Evolutionary conservation across 2,329 filamentous ascomycete genomes (phyloP).

Genomic region (Neophaeococcomyces aloes): DNA sequence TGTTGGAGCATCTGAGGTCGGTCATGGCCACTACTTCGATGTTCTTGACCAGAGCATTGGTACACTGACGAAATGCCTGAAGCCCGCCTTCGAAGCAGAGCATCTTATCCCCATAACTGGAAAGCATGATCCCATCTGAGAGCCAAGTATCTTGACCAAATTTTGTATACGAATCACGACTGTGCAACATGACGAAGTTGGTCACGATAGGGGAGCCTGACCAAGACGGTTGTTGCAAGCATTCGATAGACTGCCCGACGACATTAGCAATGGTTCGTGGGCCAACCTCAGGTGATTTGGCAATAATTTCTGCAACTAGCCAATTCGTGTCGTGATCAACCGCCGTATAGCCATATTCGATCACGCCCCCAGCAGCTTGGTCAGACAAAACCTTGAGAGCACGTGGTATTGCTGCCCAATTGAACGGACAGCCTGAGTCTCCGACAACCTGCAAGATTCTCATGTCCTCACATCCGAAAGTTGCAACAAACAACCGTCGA

Average conservation of each 20-base stretch:
- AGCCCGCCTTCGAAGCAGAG: conserved; percentile 7
- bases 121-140: conserved; percentile 4
- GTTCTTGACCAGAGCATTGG: conserved; percentile 1
- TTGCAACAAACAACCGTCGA: background rate
- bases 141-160: conserved; percentile 8
- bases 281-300: background rate
- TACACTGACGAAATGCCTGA: conserved; percentile 5
- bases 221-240: background rate
- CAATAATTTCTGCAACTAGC: conserved; percentile 1
- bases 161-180: background rate
- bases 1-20: background rate
- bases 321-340: conserved; percentile 6
- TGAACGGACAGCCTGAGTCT: conserved; percentile 2
- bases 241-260: conserved; percentile 3
- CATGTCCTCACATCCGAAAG: background rate
- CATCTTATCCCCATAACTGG: background rate
- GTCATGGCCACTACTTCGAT: conserved; percentile 2
- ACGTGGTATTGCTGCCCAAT: background rate
- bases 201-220: background rate
- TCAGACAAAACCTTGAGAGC: background rate
- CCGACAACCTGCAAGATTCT: conserved; percentile 4
- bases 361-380: background rate
- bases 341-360: conserved; percentile 5
- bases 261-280: background rate
- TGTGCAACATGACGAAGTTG: conserved; percentile 1